phyloP scores from a whole-genome alignment of 2,329 filamentous ascomycete species.

The Aspergillus aculeatinus region DNA sequence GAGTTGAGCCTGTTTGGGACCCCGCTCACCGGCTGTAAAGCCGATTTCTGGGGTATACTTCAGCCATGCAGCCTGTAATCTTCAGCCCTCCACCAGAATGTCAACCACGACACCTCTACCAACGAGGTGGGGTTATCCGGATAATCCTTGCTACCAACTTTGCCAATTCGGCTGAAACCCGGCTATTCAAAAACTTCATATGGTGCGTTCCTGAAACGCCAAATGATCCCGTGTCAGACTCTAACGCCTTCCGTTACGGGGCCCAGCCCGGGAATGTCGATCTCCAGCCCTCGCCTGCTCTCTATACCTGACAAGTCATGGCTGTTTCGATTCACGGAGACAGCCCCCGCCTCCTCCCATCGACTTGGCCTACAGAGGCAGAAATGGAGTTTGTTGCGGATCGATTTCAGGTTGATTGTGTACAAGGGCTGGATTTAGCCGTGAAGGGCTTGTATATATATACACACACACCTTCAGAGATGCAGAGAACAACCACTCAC shows the following conservation, averaged over 20 bases:
- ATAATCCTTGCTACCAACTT: neutral
- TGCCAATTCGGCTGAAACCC: neutral
- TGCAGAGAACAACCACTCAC: neutral
- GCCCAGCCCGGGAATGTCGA: conserved; percentile 1
- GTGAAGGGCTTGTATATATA: neutral
- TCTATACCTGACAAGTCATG: neutral
- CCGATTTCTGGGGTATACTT: neutral
- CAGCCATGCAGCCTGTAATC: neutral
- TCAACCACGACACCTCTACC: neutral
- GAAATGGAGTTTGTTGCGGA: neutral
- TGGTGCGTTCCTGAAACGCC: neutral
- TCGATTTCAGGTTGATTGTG: neutral
- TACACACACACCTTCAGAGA: neutral
- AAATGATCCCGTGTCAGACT: neutral
- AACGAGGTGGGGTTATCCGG: neutral
- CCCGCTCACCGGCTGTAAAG: too few species aligned
- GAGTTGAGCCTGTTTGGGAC: too few species aligned
- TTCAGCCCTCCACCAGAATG: neutral
- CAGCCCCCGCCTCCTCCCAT: neutral
- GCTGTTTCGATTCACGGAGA: neutral
- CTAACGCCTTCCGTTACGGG: conserved; percentile 7
- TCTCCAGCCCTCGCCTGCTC: neutral
- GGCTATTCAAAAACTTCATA: neutral
- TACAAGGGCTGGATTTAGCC: neutral
- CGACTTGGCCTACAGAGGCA: neutral